A percentile compares a stretch with the other conserved stretches of the same genome.
These are phyloP conservation scores for Eucalyptus curtisii DNA, from an alignment of 345 rosid species.

Conservation along the genomic window DNA sequence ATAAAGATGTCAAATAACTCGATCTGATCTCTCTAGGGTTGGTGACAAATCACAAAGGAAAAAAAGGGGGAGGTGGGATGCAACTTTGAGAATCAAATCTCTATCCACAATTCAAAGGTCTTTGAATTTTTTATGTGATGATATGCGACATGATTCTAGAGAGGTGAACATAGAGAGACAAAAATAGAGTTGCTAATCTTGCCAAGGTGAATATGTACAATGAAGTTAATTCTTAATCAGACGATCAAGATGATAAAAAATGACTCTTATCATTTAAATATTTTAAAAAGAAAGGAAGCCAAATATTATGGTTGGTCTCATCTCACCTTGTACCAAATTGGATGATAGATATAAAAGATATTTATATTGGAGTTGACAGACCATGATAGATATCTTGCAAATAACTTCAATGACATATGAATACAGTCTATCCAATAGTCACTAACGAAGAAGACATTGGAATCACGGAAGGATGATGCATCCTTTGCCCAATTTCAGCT, in stretches of 20 bases:
- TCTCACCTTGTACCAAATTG: neutral
- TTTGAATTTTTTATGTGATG: neutral
- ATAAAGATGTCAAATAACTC: neutral
- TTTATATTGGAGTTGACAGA: neutral
- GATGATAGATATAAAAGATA: neutral
- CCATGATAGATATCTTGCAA: neutral
- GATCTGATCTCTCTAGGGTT: neutral
- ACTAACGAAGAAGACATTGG: neutral
- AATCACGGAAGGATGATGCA: neutral
- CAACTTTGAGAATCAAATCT: neutral
- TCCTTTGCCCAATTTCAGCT: neutral
- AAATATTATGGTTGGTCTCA: neutral
- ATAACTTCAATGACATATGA: neutral
- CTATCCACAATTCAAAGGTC: neutral
- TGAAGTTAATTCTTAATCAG: neutral
- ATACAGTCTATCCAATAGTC: neutral
- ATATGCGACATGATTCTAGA: neutral
- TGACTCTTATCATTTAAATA: neutral
- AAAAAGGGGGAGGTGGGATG: neutral
- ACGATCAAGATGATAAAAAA: neutral
- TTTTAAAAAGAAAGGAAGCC: neutral
- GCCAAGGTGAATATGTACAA: neutral
- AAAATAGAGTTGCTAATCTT: neutral
- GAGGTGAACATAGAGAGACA: neutral
- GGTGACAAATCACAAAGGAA: neutral